Conservation (phyloP, 2,329 filamentous ascomycete genomes). For the Pestalotiopsis sp. region DNA sequence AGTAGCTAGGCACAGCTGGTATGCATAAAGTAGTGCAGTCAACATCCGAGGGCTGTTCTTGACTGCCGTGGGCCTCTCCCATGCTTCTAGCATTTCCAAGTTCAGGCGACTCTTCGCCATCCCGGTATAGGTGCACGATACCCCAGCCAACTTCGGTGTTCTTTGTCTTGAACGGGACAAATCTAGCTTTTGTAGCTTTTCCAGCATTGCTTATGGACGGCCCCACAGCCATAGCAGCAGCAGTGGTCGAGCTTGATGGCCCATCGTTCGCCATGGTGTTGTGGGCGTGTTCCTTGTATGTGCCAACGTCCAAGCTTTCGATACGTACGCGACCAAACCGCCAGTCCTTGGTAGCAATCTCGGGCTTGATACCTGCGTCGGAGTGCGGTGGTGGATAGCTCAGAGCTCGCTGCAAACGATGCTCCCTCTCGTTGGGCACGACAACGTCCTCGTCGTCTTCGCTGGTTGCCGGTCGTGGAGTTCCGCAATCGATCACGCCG, state of each 20-base stretch:
- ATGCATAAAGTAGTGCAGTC: slow-evolving; percentile 90
- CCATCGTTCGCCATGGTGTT: slow-evolving; percentile 36
- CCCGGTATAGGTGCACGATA: slow-evolving; percentile 90
- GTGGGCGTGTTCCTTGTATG: slow-evolving; percentile 25
- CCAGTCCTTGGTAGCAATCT: slow-evolving; percentile 68
- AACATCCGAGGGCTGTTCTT: slow-evolving; percentile 33
- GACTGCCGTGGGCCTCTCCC: slow-evolving; percentile 31
- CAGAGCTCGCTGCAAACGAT: slow-evolving; percentile 36
- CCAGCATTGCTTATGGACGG: slow-evolving; percentile 62
- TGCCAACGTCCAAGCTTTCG: slow-evolving; percentile 76
- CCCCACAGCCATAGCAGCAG: slow-evolving; percentile 51
- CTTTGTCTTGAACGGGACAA: slow-evolving; percentile 69
- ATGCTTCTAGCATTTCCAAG: slow-evolving; percentile 39
- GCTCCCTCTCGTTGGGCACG: slow-evolving; percentile 37
- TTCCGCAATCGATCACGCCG: slow-evolving; percentile 53
- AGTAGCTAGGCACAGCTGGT: slow-evolving; percentile 90
- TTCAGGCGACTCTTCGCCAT: slow-evolving; percentile 72
- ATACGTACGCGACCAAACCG: slow-evolving; percentile 79
- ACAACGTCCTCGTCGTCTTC: slow-evolving; percentile 38
- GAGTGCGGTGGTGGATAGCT: slow-evolving; percentile 47
- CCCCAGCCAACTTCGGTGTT: slow-evolving; percentile 87
- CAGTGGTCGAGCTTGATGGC: slow-evolving; percentile 46
- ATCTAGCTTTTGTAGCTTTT: slow-evolving; percentile 81
- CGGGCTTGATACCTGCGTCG: slow-evolving; percentile 46
- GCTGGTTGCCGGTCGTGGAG: slow-evolving; percentile 35